Conservation (phyloP, 176 grass and related monocot genomes). For the Neostapfia colusana region DNA sequence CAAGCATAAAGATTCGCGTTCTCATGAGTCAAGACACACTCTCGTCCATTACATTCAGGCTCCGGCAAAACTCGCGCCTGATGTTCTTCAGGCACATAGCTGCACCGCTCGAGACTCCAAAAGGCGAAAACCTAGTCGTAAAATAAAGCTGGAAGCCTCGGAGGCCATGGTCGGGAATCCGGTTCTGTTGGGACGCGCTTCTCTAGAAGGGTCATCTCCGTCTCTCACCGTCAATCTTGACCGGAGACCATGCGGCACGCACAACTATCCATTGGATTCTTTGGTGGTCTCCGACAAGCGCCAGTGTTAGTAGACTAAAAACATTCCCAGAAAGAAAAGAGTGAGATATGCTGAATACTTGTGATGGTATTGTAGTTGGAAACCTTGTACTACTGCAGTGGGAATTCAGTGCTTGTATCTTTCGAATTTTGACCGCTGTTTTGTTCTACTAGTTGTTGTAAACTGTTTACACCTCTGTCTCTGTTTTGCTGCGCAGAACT, state of each 20-base stretch:
- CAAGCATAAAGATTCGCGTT: conserved; percentile 7
- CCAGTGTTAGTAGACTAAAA: background rate
- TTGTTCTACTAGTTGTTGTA: background rate
- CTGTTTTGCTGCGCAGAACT: background rate
- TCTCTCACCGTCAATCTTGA: conserved; percentile 32
- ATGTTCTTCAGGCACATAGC: background rate
- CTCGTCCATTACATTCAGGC: too few species aligned
- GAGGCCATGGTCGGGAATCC: conserved; percentile 23
- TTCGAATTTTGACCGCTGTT: background rate
- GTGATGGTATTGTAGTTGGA: background rate
- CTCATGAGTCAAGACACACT: too few species aligned
- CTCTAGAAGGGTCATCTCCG: conserved; percentile 26
- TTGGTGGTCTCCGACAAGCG: background rate
- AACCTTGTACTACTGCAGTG: background rate
- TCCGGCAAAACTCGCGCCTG: background rate
- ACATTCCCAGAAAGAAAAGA: background rate
- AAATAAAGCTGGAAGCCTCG: background rate
- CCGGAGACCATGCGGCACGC: background rate
- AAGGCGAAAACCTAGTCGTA: conserved; percentile 21
- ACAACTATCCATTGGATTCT: conserved; percentile 33
- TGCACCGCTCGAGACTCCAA: conserved; percentile 18
- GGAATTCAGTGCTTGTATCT: background rate
- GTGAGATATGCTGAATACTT: background rate
- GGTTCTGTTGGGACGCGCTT: conserved; percentile 9
- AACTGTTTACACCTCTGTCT: too few species aligned